A percentile compares a stretch with the other conserved stretches of the same genome.
Evolutionary conservation across 345 rosid species (phyloP).

Genomic region (Ceriops zippeliana): DNA sequence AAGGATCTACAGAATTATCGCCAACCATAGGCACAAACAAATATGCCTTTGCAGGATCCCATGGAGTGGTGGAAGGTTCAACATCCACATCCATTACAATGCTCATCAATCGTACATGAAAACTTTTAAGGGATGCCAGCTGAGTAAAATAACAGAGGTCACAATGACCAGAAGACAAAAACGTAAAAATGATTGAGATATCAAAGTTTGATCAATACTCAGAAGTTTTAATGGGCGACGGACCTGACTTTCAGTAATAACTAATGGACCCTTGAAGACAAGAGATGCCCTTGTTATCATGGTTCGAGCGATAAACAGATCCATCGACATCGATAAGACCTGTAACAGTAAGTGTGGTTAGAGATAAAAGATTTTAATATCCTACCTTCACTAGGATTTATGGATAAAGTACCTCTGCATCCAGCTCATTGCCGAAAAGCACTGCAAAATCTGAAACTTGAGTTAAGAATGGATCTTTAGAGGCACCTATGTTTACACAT

Average conservation of each 20-base stretch:
- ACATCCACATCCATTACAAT: conserved; percentile 98
- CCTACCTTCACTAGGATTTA: conserved; percentile 3
- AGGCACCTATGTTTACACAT: conserved; percentile 59
- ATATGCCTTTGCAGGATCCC: conserved; percentile 99
- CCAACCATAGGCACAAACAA: conserved; percentile 89
- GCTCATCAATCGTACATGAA: conserved; percentile 98
- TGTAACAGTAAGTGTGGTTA: conserved; percentile 24
- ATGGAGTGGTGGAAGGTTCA: conserved; percentile 97
- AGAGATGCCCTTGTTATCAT: conserved; percentile 95
- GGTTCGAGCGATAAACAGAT: conserved; percentile 99
- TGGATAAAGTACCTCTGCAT: conserved; percentile 80
- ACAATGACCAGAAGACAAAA: background rate
- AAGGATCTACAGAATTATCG: conserved; percentile 61
- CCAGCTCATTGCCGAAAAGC: conserved; percentile 98
- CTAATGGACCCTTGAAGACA: conserved; percentile 67
- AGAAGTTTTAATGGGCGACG: conserved; percentile 11
- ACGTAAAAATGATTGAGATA: background rate
- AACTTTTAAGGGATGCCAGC: conserved; percentile 86
- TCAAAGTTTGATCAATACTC: background rate
- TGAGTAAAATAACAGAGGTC: conserved; percentile 37
- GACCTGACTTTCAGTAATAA: conserved; percentile 82
- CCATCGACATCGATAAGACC: conserved; percentile 99
- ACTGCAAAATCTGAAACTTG: conserved; percentile 88
- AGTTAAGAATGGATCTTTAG: conserved; percentile 83
- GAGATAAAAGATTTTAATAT: conserved; percentile 7